Evolutionary conservation across 148 eudicot species (phyloP).

Genomic region (Hydrangea macrophylla): DNA sequence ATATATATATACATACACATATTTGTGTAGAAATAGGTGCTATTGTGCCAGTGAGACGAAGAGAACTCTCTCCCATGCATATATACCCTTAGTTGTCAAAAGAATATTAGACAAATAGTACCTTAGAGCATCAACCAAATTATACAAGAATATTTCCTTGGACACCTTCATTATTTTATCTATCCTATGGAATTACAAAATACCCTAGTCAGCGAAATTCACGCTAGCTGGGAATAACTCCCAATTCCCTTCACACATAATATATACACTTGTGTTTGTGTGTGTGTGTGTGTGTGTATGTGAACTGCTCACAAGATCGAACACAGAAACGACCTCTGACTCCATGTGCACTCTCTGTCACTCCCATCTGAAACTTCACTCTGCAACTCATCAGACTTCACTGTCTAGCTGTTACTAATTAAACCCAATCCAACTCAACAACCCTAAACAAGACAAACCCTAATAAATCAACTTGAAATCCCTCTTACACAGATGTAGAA

Average conservation of each 20-base stretch:
- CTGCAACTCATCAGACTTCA: slow-evolving; percentile 27
- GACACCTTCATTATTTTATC: background rate
- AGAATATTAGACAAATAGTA: background rate
- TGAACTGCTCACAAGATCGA: background rate
- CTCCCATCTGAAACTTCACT: slow-evolving; percentile 7
- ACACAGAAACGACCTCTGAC: slow-evolving; percentile 14
- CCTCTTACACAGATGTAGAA: slow-evolving; percentile 20
- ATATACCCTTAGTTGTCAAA: slow-evolving; percentile 16
- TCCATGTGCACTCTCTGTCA: slow-evolving; percentile 29
- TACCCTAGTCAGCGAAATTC: slow-evolving; percentile 5
- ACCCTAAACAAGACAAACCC: slow-evolving; percentile 28
- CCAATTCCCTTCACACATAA: slow-evolving; percentile 13
- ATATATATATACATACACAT: too few relatives aligned
- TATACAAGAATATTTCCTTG: slow-evolving; percentile 1
- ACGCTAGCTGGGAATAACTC: slow-evolving; percentile 13
- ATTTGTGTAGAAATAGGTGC: too few relatives aligned
- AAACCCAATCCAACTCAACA: slow-evolving; percentile 22
- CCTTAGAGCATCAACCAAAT: slow-evolving; percentile 3
- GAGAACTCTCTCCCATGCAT: slow-evolving; percentile 10
- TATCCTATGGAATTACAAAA: slow-evolving; percentile 18
- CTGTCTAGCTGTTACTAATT: slow-evolving; percentile 6
- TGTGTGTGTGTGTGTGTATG: background rate
- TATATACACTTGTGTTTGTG: too few relatives aligned
- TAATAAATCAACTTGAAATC: slow-evolving; percentile 7
- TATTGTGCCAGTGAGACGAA: too few relatives aligned